A percentile compares a stretch with the other conserved stretches of the same genome.
Evolutionary conservation across 257 asterid species (phyloP).

Genomic region (Petrea volubilis): DNA sequence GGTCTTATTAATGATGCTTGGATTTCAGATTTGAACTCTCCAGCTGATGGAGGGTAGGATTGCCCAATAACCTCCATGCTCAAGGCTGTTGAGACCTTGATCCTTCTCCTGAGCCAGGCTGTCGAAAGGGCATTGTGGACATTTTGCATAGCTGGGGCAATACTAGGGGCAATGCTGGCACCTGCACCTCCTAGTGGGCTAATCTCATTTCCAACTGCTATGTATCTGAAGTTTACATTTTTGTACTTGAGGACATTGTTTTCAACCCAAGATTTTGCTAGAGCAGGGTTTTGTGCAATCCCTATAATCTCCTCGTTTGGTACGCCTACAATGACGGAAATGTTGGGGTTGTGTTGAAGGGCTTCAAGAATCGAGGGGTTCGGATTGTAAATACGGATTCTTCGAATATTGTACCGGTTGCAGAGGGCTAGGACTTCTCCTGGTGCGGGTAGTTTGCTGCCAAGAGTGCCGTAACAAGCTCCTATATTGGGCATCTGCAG

Average conservation of each 20-base stretch:
- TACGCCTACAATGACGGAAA: conserved; percentile 35
- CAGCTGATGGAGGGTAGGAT: conserved; percentile 38
- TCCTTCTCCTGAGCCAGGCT: neutral
- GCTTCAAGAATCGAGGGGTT: conserved; percentile 36
- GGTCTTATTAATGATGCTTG: conserved; percentile 8
- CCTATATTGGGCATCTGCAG: conserved; percentile 37
- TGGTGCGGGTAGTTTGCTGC: conserved; percentile 28
- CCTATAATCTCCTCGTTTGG: conserved; percentile 27
- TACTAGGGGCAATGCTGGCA: conserved; percentile 13
- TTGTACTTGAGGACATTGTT: conserved; percentile 19
- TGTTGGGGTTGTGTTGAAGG: conserved; percentile 14
- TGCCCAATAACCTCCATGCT: conserved; percentile 22
- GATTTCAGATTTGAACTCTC: neutral
- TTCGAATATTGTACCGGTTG: conserved; percentile 24
- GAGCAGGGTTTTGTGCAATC: conserved; percentile 9
- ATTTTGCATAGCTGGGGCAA: conserved; percentile 33
- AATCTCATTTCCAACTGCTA: conserved; percentile 48
- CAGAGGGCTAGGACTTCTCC: conserved; percentile 32
- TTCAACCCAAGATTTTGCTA: conserved; percentile 39
- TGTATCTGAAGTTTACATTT: conserved; percentile 23
- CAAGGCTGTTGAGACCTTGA: conserved; percentile 34
- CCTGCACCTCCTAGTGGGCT: too few relatives aligned
- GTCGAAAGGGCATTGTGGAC: conserved; percentile 16
- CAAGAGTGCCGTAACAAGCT: conserved; percentile 46
- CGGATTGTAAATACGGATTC: conserved; percentile 37